Evolutionary conservation across 371 early-diverging fungal genomes (phyloP), one percentile per base, ranked within the genome.

Genomic region (Rhizopus stolonifer): DNA sequence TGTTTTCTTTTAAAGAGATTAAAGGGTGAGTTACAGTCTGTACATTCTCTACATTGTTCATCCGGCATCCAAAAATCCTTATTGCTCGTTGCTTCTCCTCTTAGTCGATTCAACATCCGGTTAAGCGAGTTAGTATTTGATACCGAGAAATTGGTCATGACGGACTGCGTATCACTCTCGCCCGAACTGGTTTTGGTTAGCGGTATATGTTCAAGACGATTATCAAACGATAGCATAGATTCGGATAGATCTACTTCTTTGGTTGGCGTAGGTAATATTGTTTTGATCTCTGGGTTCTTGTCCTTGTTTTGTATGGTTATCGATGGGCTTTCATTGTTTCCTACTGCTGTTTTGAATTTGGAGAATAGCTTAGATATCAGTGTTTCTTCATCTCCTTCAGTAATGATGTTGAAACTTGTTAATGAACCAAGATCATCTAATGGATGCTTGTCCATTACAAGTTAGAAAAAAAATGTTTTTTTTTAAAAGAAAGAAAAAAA

Each of bases 31-130:
- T 82, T 83, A 61, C 93, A 92, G 13, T 86, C 81, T 64, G 81
- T 87, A 64, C 93, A 92, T 53, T 87, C 87, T 58, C 84, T 83
- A 52, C 83, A 83, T 47, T 79, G 72, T 46, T 88, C 92, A 61
- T 91, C 92, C 13, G 83, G 79, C 87, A 90, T 91, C 92, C 92
- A 90, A 53, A 82, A 88, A 23, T 86, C 86, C 52, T 72, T 82
- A 56, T 74, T 83, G 25, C 51, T 24, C 9, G 72, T 56, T 2
- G 74, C 74, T n/a, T 76, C 80, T 0, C 81, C 85, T 34, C 83
- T 67, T 14, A 82, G 53, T 36, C 82, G 56, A 39, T 77, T 68
- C 10, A 82, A 62, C 23, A 78, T 65, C 14, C 74, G 67, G 25
- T 68, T 70, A 14, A 79, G 55, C 0, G 82, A 82, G 45, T 80